phyloP scores from a whole-genome alignment of 257 asterid genomes.

The Lycium ferocissimum region DNA sequence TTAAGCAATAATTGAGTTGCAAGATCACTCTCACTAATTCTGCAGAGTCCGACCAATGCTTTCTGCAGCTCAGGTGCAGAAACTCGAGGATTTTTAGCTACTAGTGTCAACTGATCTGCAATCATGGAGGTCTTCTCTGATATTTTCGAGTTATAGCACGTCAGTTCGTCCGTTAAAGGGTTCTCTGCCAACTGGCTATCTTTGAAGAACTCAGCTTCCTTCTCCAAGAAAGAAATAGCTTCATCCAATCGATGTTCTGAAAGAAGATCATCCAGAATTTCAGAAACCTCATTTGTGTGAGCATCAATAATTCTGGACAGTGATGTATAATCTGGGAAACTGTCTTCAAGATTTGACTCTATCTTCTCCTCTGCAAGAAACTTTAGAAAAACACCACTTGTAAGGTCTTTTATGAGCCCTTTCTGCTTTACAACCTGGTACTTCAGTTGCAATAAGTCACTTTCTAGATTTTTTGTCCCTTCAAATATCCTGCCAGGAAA shows the following conservation, averaged over 20 bases:
- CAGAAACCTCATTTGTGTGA: conserved; percentile 60
- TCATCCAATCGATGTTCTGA: conserved; percentile 67
- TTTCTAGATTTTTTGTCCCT: conserved; percentile 58
- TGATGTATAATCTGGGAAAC: conserved; percentile 36
- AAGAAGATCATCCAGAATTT: conserved; percentile 64
- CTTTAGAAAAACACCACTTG: conserved; percentile 35
- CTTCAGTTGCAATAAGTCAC: conserved; percentile 59
- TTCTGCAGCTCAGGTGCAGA: conserved; percentile 76
- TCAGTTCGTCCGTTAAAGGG: conserved; percentile 48
- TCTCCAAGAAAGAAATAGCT: conserved; percentile 62
- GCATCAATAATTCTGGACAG: conserved; percentile 50
- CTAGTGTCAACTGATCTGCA: conserved; percentile 44
- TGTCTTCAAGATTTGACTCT: conserved; percentile 48
- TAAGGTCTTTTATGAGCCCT: conserved; percentile 51
- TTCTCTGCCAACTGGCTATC: conserved; percentile 38
- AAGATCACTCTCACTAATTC: conserved; percentile 53
- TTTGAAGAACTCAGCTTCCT: conserved; percentile 58
- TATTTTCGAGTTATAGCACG: conserved; percentile 52
- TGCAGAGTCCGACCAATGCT: conserved; percentile 62
- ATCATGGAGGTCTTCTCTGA: conserved; percentile 60
- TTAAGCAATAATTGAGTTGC: conserved; percentile 61
- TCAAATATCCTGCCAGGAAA: conserved; percentile 59
- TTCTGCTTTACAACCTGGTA: conserved; percentile 56
- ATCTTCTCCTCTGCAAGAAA: conserved; percentile 50
- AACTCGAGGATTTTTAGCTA: conserved; percentile 60